Evolutionary conservation across 805 yeast species (phyloP).

Genomic region (Metschnikowia arizonensis): DNA sequence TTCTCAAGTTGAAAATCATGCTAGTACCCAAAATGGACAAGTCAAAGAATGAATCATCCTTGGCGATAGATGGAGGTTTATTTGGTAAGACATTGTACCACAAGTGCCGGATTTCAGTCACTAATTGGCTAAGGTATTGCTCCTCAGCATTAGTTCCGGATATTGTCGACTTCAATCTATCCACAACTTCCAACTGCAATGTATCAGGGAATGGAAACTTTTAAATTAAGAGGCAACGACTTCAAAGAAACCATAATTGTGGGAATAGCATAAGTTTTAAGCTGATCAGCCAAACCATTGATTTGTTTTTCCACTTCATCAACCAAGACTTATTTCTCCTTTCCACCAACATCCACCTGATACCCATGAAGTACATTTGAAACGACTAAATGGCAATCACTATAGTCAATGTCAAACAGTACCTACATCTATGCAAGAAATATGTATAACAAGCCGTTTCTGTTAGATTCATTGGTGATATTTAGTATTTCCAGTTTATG

Average conservation of each 20-base stretch:
- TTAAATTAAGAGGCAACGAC: slow-evolving; percentile 89
- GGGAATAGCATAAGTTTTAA: slow-evolving; percentile 94
- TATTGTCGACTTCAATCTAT: slow-evolving; percentile 41
- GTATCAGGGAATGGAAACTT: slow-evolving; percentile 92
- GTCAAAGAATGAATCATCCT: slow-evolving; percentile 89
- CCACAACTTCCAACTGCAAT: slow-evolving; percentile 78
- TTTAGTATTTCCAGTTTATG: no score
- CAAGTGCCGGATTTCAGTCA: slow-evolving; percentile 66
- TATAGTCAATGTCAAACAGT: no score
- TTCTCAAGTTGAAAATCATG: slow-evolving; percentile 90
- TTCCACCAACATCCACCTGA: no score
- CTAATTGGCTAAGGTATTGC: slow-evolving; percentile 54
- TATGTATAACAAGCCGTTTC: no score
- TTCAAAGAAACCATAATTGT: slow-evolving; percentile 83
- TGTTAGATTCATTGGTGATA: no score
- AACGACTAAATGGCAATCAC: no score
- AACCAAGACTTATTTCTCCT: no score
- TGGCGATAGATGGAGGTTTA: slow-evolving; percentile 70
- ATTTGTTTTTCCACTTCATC: no score
- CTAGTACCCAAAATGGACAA: slow-evolving; percentile 92
- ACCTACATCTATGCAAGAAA: no score
- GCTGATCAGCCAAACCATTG: no score
- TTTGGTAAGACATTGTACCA: slow-evolving; percentile 87
- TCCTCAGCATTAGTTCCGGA: slow-evolving; percentile 44
- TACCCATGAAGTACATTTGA: no score